Evolutionary conservation across 1,139 yeast genomes (phyloP).

Genomic region (Yamadazyma siamensis): DNA sequence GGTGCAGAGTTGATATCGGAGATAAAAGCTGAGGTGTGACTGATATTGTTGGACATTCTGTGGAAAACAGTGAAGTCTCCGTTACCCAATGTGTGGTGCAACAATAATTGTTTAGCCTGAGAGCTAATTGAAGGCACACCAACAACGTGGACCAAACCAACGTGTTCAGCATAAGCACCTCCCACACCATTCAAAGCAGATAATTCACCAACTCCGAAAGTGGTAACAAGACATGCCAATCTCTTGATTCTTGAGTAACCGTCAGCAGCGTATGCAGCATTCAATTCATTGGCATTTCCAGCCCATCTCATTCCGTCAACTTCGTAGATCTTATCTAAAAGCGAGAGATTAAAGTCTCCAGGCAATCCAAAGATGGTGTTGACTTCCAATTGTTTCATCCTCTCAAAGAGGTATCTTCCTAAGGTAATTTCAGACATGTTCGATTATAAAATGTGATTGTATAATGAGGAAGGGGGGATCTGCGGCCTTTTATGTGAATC

Average conservation of each 20-base stretch:
- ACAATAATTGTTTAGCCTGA: constrained; percentile 36
- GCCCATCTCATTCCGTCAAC: constrained; percentile 40
- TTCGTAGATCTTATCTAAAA: constrained; percentile 38
- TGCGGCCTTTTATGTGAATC: constrained; percentile 2
- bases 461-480: too few species aligned
- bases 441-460: too few species aligned
- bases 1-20: constrained; percentile 65
- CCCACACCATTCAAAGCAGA: constrained; percentile 40
- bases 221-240: constrained; percentile 36
- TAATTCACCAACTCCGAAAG: constrained; percentile 43
- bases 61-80: constrained; percentile 47
- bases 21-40: constrained; percentile 62
- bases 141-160: constrained; percentile 38
- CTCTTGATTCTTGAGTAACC: constrained; percentile 41
- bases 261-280: constrained; percentile 44
- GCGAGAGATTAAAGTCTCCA: constrained; percentile 38
- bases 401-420: constrained; percentile 43
- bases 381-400: constrained; percentile 40
- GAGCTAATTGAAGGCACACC: constrained; percentile 39
- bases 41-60: constrained; percentile 58
- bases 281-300: constrained; percentile 42
- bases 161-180: constrained; percentile 43
- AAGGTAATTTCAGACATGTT: constrained; percentile 38
- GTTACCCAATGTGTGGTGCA: constrained; percentile 46
- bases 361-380: constrained; percentile 42